Conservation (phyloP, 331 rosid species). For the Acacia pycnantha region DNA sequence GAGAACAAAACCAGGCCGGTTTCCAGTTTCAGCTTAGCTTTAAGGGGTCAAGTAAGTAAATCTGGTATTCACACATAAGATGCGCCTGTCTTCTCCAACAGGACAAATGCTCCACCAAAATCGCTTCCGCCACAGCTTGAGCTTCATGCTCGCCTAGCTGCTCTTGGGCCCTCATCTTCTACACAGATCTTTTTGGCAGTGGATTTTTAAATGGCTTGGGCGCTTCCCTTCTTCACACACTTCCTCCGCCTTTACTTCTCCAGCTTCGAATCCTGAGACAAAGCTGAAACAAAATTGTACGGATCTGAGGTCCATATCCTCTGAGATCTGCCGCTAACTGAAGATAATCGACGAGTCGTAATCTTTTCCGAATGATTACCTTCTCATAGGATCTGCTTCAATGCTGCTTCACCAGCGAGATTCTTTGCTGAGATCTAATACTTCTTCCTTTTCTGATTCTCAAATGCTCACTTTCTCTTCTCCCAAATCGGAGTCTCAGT, state of each 20-base stretch:
- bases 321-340: conserved; percentile 58
- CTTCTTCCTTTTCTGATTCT: conserved; percentile 42
- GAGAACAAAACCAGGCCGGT: conserved; percentile 55
- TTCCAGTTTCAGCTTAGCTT: conserved; percentile 51
- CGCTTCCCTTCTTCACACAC: conserved; percentile 48
- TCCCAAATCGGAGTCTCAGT: conserved; percentile 58
- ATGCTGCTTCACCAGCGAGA: conserved; percentile 48
- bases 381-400: conserved; percentile 19
- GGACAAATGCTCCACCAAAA: conserved; percentile 32
- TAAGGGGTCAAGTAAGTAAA: conserved; percentile 45
- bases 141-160: conserved; percentile 25
- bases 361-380: conserved; percentile 28
- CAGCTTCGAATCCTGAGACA: conserved; percentile 67
- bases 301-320: conserved; percentile 68
- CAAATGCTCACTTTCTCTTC: conserved; percentile 83
- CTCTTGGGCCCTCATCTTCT: not conserved
- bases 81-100: conserved; percentile 39
- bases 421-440: conserved; percentile 59
- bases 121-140: conserved; percentile 14
- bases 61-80: conserved; percentile 33
- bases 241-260: conserved; percentile 31
- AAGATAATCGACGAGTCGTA: conserved; percentile 57
- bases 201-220: conserved; percentile 58
- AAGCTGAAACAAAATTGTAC: conserved; percentile 49
- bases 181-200: conserved; percentile 60